Conservation (phyloP, 78 protist genomes). For the Dictyostelium capitatum region DNA sequence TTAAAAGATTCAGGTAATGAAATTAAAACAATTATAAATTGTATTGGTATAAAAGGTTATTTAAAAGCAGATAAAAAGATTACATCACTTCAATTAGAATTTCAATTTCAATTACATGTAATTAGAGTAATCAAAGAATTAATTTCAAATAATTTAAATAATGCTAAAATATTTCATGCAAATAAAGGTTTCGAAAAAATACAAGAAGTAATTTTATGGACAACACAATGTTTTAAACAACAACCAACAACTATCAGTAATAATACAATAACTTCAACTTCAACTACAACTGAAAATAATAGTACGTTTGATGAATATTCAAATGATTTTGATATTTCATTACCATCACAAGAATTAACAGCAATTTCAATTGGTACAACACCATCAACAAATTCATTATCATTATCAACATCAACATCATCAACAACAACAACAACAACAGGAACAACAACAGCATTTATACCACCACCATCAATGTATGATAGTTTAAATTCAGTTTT, state of each 20-base stretch:
- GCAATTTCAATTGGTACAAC: neutral
- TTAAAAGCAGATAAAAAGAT: constrained; percentile 12
- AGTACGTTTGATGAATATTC: constrained; percentile 12
- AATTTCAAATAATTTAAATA: constrained; percentile 7
- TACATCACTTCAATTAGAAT: constrained; percentile 22
- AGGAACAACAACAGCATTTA: neutral
- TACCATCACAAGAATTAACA: neutral
- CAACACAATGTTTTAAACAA: constrained; percentile 45
- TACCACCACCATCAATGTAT: constrained; percentile 8
- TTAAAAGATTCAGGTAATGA: constrained; percentile 27
- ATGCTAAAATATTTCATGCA: constrained; percentile 25
- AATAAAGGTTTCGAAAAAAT: constrained; percentile 44
- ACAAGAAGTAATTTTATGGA: constrained; percentile 50
- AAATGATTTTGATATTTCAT: constrained; percentile 4
- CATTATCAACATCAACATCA: neutral
- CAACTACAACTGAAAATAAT: neutral
- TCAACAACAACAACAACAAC: constrained; percentile 2
- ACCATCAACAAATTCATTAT: neutral
- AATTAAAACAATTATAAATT: constrained; percentile 36
- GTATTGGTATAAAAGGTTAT: constrained; percentile 40
- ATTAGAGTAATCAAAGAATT: constrained; percentile 49
- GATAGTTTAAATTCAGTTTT: constrained; percentile 49
- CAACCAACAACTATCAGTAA: too few relatives aligned
- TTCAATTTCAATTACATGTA: constrained; percentile 53
- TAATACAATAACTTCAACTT: too few relatives aligned